Evolutionary conservation across 2,329 filamentous ascomycete genomes (phyloP).

Genomic region (Aurifilum marmelostoma): DNA sequence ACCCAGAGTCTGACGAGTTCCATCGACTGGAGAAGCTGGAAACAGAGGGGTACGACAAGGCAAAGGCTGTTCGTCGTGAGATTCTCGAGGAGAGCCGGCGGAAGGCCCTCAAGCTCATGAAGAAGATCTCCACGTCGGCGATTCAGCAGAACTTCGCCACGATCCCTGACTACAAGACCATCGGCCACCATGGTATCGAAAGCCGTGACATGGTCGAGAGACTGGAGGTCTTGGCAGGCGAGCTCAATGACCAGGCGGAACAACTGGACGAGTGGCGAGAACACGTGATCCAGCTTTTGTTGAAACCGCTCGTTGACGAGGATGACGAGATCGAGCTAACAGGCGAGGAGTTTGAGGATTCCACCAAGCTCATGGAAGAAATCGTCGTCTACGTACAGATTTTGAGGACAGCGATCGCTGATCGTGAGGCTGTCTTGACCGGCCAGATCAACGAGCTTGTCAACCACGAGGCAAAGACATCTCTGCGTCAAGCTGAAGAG

Average conservation of each 20-base stretch:
- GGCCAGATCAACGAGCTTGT: constrained; percentile 78
- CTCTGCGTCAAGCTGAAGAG: constrained; percentile 62
- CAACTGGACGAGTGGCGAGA: constrained; percentile 76
- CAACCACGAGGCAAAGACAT: constrained; percentile 69
- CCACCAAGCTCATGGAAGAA: constrained; percentile 85
- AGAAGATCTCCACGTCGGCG: constrained; percentile 58
- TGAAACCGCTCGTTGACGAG: constrained; percentile 79
- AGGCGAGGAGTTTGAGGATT: constrained; percentile 88
- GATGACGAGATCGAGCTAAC: constrained; percentile 70
- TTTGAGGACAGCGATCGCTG: constrained; percentile 74
- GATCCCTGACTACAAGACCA: constrained; percentile 62
- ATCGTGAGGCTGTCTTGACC: constrained; percentile 75
- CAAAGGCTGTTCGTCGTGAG: constrained; percentile 77
- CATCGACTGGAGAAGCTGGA: constrained; percentile 70
- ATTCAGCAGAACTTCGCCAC: constrained; percentile 59
- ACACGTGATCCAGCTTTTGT: constrained; percentile 70
- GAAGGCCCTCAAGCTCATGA: constrained; percentile 69
- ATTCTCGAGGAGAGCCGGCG: constrained; percentile 64
- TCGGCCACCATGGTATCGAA: constrained; percentile 70
- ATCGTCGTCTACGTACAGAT: constrained; percentile 85
- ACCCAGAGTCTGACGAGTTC: constrained; percentile 69
- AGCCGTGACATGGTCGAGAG: constrained; percentile 67
- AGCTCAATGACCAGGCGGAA: constrained; percentile 73
- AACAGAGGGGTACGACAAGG: constrained; percentile 72
- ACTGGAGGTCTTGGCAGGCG: constrained; percentile 65